These are phyloP conservation scores for Agaricus sinodeliciosus DNA, from an alignment of 768 basidiomycete genomes.

Conservation along the genomic window DNA sequence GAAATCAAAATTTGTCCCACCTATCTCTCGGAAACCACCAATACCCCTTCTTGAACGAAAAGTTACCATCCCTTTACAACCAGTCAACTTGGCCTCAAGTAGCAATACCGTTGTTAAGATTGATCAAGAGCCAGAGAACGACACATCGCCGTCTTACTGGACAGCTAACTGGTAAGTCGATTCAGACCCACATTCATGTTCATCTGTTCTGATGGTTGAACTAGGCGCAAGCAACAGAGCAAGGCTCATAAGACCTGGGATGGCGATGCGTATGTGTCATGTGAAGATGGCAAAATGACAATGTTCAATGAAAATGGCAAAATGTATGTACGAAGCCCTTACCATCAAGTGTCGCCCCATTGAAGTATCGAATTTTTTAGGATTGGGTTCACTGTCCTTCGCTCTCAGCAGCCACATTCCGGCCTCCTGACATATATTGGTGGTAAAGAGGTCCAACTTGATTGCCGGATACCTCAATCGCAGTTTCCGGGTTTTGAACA, in stretches of 20 bases:
- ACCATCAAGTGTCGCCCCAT: neutral
- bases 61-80: conserved; percentile 2
- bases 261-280: conserved; percentile 61
- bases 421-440: conserved; percentile 41
- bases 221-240: conserved; percentile 64
- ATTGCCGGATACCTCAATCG: conserved; percentile 39
- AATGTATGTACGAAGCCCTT: conserved; percentile 35
- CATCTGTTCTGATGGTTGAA: conserved; percentile 1
- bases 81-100: conserved; percentile 6
- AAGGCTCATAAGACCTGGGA: conserved; percentile 89
- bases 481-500: conserved; percentile 41
- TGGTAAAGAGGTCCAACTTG: conserved; percentile 58
- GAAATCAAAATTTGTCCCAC: conserved; percentile 22
- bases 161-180: conserved; percentile 57
- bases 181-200: neutral
- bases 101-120: conserved; percentile 1
- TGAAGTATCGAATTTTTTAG: conserved; percentile 23
- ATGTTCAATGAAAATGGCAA: conserved; percentile 69
- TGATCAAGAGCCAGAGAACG: conserved; percentile 19
- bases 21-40: conserved; percentile 10
- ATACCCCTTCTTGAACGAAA: neutral
- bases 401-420: conserved; percentile 44
- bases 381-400: conserved; percentile 57
- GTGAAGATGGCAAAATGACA: conserved; percentile 41
- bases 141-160: conserved; percentile 35